Evolutionary conservation across 371 early-diverging fungal genomes (phyloP).

Genomic region (Mortierella sp.): DNA sequence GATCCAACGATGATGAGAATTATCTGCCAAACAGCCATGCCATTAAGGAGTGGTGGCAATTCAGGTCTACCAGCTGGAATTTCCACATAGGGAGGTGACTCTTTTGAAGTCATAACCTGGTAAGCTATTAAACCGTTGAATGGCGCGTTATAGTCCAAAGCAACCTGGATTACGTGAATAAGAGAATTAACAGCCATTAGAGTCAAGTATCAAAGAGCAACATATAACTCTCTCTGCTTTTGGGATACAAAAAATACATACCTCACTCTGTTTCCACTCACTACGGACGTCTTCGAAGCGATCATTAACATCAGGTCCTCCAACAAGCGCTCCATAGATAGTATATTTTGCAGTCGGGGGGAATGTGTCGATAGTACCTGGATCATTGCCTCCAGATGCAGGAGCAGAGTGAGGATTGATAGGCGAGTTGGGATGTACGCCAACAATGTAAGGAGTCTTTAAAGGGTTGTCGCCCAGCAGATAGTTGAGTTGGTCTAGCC

Average conservation of each 20-base stretch:
- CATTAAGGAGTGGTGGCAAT: conserved; percentile 50
- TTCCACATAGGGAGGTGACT: conserved; percentile 67
- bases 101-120: conserved; percentile 61
- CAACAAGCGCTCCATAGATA: conserved; percentile 72
- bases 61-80: conserved; percentile 55
- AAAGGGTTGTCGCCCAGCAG: conserved; percentile 70
- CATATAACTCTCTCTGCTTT: background rate
- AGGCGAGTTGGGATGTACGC: conserved; percentile 72
- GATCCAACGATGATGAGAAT: conserved; percentile 52
- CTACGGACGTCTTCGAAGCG: conserved; percentile 65
- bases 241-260: conserved; percentile 7
- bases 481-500: conserved; percentile 64
- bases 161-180: conserved; percentile 56
- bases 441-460: conserved; percentile 72
- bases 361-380: conserved; percentile 60
- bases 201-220: background rate
- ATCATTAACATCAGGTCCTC: conserved; percentile 71
- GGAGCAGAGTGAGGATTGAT: conserved; percentile 75
- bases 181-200: background rate
- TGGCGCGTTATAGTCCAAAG: conserved; percentile 76
- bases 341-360: conserved; percentile 53
- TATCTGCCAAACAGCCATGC: conserved; percentile 56
- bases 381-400: conserved; percentile 68
- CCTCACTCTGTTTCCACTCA: conserved; percentile 64
- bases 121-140: conserved; percentile 72